These are phyloP conservation scores for Neopestalotiopsis rosae DNA, from an alignment of 2,329 filamentous ascomycete genomes.

Conservation along the genomic window DNA sequence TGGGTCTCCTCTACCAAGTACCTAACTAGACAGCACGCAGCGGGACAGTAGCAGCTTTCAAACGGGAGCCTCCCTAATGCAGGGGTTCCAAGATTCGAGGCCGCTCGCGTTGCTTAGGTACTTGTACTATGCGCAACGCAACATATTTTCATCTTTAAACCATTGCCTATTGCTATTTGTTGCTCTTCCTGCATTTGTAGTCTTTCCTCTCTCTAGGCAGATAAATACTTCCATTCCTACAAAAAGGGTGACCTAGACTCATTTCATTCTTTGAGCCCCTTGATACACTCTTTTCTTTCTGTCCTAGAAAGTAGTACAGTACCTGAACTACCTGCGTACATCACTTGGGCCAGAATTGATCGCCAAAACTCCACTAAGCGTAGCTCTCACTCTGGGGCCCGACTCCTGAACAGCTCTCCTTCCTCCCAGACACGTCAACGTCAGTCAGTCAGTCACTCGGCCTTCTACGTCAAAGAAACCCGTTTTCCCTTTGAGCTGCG, in stretches of 20 bases:
- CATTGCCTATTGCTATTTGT: neutral
- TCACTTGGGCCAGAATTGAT: neutral
- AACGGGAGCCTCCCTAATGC: slow-evolving; percentile 13
- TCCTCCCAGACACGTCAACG: slow-evolving; percentile 6
- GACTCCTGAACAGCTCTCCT: slow-evolving; percentile 5
- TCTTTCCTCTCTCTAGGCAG: slow-evolving; percentile 2
- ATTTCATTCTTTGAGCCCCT: slow-evolving; percentile 3
- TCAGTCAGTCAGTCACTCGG: neutral
- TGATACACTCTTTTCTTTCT: neutral
- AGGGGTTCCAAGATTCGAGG: slow-evolving; percentile 5
- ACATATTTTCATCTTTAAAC: neutral
- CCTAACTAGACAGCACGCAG: too few relatives aligned
- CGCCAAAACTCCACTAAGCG: neutral
- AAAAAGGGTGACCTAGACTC: neutral
- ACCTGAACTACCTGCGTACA: neutral
- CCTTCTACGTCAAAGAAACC: neutral
- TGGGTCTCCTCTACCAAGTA: neutral
- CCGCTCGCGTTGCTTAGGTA: neutral
- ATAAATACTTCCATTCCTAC: neutral
- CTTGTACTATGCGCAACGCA: neutral
- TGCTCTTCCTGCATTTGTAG: neutral
- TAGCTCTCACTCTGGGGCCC: neutral
- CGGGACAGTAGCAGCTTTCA: neutral
- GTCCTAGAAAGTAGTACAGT: neutral
- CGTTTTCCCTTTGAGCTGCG: slow-evolving; percentile 10